Base-by-base conservation (phyloP, 495 filamentous ascomycete species). In the Cercophora samala region DNA sequence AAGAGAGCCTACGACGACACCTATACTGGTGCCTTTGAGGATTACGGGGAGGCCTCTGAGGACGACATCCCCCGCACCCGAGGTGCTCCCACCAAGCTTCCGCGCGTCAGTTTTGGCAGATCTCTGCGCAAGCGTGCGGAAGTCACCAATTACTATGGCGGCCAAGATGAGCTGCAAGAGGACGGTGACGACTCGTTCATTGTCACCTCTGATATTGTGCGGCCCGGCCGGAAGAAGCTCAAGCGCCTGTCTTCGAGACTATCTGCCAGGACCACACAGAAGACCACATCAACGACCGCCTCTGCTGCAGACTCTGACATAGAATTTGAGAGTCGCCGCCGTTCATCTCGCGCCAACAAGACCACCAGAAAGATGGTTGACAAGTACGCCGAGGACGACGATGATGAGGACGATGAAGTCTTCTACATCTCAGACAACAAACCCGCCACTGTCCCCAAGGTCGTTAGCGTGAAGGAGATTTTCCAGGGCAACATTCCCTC, bases 391-490 rank as follows among this genome's bases (percentile, higher is more conserved):
- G 84, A 91, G 6, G 73, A 78, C 21, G 75, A 80, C 61, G 77
- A 81, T 18, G 84, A 91, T 8, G 73, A 78, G n/a, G 75, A 83
- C 29, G 75, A 80, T 63, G 89, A 83, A 26, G 73, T 78, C 1
- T 80, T 78, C 55, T 82, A 84, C 32, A 69, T 89, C 19, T 84
- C 89, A 21, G 91, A 86, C n/a, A 87, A 87, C 59, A 78, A 75
- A n/a, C 76, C 82, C 24, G 70, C 70, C 13, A 74, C 68, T 1
- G 70, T 69, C 3, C 80, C 83, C 1, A 90, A 86, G 69, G 77
- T 85, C 32, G 76, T 84, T 25, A 86, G 86, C 15, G 85, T 91
- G 4, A 86, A 88, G 65, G 93, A 97, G 73, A 71, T 80, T 0
- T 97, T 93, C 74, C 77, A 86, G 64, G 75, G 85, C 5, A 37